phyloP scores from a whole-genome alignment of 192 early-diverging fungal species.

The Coemansia sp. region DNA sequence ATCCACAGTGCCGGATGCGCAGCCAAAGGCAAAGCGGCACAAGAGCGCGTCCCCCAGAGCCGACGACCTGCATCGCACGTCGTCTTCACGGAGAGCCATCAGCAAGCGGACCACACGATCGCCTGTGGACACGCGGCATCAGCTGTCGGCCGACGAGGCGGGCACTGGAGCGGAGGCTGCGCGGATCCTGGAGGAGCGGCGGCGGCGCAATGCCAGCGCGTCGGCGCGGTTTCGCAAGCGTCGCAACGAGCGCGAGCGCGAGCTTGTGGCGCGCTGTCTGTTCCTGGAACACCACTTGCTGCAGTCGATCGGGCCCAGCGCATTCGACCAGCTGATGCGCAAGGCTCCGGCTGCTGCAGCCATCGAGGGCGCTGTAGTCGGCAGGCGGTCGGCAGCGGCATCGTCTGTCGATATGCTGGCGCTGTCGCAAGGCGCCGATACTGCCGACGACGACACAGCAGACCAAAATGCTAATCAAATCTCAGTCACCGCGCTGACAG shows the following conservation, averaged over 20 bases:
- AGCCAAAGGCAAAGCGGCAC: not conserved
- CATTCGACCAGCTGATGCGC: constrained; percentile 37
- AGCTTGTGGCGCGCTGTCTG: constrained; percentile 57
- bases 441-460: constrained; percentile 10
- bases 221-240: constrained; percentile 67
- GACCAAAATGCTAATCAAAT: not conserved
- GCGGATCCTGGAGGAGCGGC: constrained; percentile 60
- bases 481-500: constrained; percentile 38
- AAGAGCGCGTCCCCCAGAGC: not conserved
- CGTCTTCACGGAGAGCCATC: not conserved
- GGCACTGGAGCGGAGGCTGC: constrained; percentile 27
- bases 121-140: not conserved
- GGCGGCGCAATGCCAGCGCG: constrained; percentile 64
- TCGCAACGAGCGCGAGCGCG: constrained; percentile 63
- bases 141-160: constrained; percentile 6
- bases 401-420: not conserved
- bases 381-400: constrained; percentile 3
- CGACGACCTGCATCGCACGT: not conserved
- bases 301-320: constrained; percentile 17
- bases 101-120: not conserved
- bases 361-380: not conserved
- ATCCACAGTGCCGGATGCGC: not conserved
- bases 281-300: constrained; percentile 51
- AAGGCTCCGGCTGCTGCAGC: constrained; percentile 21
- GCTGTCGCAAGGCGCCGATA: not conserved